Base-by-base conservation (phyloP, 2,329 filamentous ascomycete species). In the Knufia petricola region DNA sequence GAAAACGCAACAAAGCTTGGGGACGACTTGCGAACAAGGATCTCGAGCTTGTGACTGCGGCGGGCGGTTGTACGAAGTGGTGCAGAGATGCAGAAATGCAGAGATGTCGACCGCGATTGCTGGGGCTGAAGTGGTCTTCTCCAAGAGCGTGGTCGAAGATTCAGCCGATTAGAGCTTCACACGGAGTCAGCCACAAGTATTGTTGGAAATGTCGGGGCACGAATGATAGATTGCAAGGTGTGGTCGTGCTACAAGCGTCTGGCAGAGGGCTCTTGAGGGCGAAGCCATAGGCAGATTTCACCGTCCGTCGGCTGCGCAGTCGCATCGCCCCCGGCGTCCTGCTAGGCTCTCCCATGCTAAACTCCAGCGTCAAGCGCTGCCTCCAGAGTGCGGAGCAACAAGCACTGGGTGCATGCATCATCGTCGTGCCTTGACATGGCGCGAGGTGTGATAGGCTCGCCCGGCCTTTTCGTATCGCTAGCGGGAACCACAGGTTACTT, bases 221-320 rank as follows among this genome's bases (percentile, higher is more conserved):
- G 28, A 13, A 7, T 30, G 28, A 13, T 30, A 30, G 28, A 13
- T 7, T 30, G 7, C 28, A n/a, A n/a, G n/a, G n/a, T n/a, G n/a
- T n/a, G n/a, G n/a, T n/a, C n/a, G n/a, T n/a, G n/a, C n/a, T n/a
- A n/a, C n/a, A n/a, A n/a, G n/a, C n/a, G n/a, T n/a, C n/a, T n/a
- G n/a, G n/a, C n/a, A 26, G 9, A 28, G 41, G 21, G 7, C 20
- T 13, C n/a, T 20, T 28, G 19, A 20, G 20, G 30, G 43, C 15
- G 34, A 34, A n/a, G n/a, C n/a, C 28, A 46, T 17, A 46, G 31
- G 43, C 43, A 36, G 34, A 40, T 40, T 40, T 40, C 37, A 17
- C 21, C 19, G 6, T 21, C 32, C 32, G 15, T 36, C 32, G 15
- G 32, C 32, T 36, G 32, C 32, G 32, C 32, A 13, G 15, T 36